Evolutionary conservation across 208 protist species (phyloP), one percentile per base, ranked within the genome.

Genomic region (Trypanosoma melophagium): DNA sequence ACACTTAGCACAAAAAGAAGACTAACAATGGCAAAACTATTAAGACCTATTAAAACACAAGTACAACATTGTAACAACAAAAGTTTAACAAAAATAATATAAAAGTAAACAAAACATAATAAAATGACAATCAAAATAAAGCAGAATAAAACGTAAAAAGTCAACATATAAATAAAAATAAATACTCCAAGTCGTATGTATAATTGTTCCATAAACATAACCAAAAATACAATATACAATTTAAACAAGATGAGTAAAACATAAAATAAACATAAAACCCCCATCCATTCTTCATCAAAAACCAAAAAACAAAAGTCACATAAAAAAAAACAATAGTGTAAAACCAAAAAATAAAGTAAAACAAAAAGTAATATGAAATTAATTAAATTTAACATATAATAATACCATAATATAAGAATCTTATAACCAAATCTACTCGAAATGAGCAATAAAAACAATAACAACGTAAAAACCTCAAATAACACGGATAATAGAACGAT

Each of bases 131-230:
- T 69, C 8, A 93, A 65, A 68, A 93, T 87, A 88, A 90, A 93
- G 57, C 84, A 93, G 83, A 93, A 93, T 40, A 93, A 60, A 53
- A 93, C 65, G 79, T 93, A 93, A 87, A 93, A 93, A 45, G 87
- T 89, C 12, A 93, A 41, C 87, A 93, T 93, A 76, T 93, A 93
- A 69, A 93, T 93, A 83, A 87, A 93, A 47, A 93, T 70, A 82
- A 93, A 90, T 57, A 87, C 55, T 61, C 87, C 84, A 63, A 93
- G 59, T 71, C 84, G 60, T 60, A 93, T 89, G 70, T 93, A 93
- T 60, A 93, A 44, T 79, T 93, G 87, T 81, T 93, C 87, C 78
- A 93, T 86, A 74, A 90, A 93, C 49, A 87, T 55, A 65, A 90
- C 83, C 22, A 93, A 65, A 72, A 93, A 81, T 50, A 75, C 83